These are phyloP conservation scores for Cyphellophora attinorum DNA, from an alignment of 2,329 filamentous ascomycete genomes.

Conservation along the genomic window DNA sequence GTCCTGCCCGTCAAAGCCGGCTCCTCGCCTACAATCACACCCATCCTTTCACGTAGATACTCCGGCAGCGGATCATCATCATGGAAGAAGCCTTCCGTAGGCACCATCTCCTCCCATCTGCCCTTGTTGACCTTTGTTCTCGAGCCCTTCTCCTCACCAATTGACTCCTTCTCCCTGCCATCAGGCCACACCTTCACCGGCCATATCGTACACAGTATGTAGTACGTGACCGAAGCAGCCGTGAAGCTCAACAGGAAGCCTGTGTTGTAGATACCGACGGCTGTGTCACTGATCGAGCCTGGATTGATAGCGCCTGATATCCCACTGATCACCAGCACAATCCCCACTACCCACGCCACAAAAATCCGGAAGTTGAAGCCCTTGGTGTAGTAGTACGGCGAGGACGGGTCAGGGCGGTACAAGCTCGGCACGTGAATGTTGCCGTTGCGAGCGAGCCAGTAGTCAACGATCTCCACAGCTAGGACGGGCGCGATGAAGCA, in stretches of 20 bases:
- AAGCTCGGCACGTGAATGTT: conserved; percentile 32
- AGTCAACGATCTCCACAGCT: conserved; percentile 30
- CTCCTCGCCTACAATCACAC: neutral
- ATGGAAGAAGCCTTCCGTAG: conserved; percentile 1
- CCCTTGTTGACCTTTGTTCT: no score
- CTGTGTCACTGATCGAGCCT: conserved; percentile 2
- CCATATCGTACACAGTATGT: neutral
- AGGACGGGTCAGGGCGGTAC: conserved; percentile 18
- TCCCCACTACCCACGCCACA: conserved; percentile 1
- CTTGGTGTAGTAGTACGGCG: conserved; percentile 22
- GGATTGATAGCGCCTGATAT: conserved; percentile 2
- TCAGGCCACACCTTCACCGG: neutral
- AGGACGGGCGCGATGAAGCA: conserved; percentile 33
- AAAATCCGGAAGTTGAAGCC: conserved; percentile 14
- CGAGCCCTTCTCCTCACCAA: no score
- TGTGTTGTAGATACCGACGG: conserved; percentile 3
- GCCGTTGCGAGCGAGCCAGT: conserved; percentile 26
- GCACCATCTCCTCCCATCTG: conserved; percentile 1
- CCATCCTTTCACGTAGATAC: conserved; percentile 1
- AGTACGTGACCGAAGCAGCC: neutral
- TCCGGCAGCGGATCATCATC: conserved; percentile 1
- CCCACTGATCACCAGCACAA: conserved; percentile 1
- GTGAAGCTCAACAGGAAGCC: neutral
- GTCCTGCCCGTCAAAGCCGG: no score
- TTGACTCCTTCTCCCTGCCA: neutral